These are phyloP conservation scores for Naganishia sp. DNA, from an alignment of 1,284 basidiomycete genomes.

Conservation along the genomic window DNA sequence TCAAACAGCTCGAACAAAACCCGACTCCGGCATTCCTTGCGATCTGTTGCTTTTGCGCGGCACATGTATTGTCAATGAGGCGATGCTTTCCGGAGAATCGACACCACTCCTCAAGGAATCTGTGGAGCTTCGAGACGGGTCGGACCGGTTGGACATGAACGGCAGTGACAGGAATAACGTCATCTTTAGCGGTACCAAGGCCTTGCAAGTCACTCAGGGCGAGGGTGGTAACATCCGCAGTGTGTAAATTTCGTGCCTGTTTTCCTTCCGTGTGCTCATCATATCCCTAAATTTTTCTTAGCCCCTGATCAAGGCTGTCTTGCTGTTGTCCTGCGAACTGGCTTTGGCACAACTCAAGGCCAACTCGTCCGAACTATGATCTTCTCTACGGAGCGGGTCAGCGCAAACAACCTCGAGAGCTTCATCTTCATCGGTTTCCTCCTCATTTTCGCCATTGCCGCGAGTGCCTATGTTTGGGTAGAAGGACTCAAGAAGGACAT, in stretches of 20 bases:
- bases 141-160: slow-evolving; percentile 78
- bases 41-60: slow-evolving; percentile 86
- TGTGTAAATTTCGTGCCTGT: slow-evolving; percentile 34
- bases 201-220: slow-evolving; percentile 70
- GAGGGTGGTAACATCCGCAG: slow-evolving; percentile 51
- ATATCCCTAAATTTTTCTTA: not conserved
- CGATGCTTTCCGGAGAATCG: slow-evolving; percentile 95
- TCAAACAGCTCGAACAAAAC: slow-evolving; percentile 65
- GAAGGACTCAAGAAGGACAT: slow-evolving; percentile 87
- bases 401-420: slow-evolving; percentile 88
- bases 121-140: slow-evolving; percentile 75
- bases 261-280: not conserved
- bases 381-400: slow-evolving; percentile 90
- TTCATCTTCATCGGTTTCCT: slow-evolving; percentile 96
- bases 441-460: slow-evolving; percentile 91
- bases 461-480: slow-evolving; percentile 93
- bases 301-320: slow-evolving; percentile 88
- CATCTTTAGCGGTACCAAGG: slow-evolving; percentile 90
- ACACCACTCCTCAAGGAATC: slow-evolving; percentile 92
- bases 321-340: slow-evolving; percentile 87
- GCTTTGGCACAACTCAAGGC: slow-evolving; percentile 93
- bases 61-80: slow-evolving; percentile 92
- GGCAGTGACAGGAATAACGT: slow-evolving; percentile 81
- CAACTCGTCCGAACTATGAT: slow-evolving; percentile 97
- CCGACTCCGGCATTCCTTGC: slow-evolving; percentile 83